A percentile compares a stretch with the other conserved stretches of the same genome.
Conservation (phyloP, 202 grass and related monocot species). For the Eragrostis tef region DNA sequence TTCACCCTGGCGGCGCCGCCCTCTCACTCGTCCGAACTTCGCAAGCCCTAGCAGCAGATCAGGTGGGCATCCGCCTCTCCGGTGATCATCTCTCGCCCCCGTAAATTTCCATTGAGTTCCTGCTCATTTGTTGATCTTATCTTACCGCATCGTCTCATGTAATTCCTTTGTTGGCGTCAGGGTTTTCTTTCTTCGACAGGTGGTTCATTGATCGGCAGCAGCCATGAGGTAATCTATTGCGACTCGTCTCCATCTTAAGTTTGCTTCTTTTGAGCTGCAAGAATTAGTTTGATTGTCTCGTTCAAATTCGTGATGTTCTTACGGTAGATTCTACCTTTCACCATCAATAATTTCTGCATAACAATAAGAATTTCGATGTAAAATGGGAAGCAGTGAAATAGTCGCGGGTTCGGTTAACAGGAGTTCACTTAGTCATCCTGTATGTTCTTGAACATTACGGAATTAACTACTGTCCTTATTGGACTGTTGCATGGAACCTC, state of each 20-base stretch:
- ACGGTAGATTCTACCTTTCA: background rate
- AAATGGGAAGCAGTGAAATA: too few relatives aligned
- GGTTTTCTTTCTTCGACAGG: slow-evolving; percentile 16
- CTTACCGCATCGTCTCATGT: too few relatives aligned
- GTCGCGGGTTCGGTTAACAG: background rate
- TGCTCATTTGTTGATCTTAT: background rate
- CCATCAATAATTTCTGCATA: background rate
- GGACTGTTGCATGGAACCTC: background rate
- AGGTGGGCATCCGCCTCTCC: background rate
- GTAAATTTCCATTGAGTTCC: background rate
- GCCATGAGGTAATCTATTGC: slow-evolving; percentile 44
- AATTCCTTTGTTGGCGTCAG: background rate
- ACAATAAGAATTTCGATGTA: background rate
- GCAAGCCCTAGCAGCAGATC: slow-evolving; percentile 18
- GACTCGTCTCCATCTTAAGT: background rate
- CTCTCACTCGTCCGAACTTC: background rate
- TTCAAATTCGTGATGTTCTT: background rate
- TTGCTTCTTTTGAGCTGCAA: background rate
- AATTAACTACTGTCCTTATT: background rate
- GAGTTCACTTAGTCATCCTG: background rate
- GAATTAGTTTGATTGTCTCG: background rate
- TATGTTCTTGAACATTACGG: background rate
- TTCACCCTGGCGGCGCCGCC: background rate
- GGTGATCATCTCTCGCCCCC: background rate
- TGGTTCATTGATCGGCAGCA: background rate